A percentile compares a stretch with the other conserved stretches of the same genome.
These are phyloP conservation scores for Malus hybrid DNA, from an alignment of 331 rosid species.

Conservation along the genomic window DNA sequence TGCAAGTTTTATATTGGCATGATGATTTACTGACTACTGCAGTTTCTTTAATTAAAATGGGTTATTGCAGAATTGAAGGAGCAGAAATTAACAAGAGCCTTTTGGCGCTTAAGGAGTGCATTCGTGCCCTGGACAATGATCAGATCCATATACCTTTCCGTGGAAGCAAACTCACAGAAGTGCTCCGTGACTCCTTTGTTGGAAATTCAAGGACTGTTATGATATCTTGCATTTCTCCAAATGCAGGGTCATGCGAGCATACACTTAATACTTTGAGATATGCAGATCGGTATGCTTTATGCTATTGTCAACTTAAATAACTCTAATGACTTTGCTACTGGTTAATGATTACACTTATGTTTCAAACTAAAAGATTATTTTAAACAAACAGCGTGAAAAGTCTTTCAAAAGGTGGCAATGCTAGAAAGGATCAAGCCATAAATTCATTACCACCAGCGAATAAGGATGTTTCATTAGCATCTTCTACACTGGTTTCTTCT, in stretches of 20 bases:
- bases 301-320: constrained; percentile 9
- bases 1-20: not conserved
- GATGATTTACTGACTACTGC: not conserved
- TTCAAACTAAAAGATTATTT: constrained; percentile 16
- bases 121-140: constrained; percentile 96
- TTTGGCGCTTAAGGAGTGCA: constrained; percentile 95
- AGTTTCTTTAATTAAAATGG: not conserved
- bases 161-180: constrained; percentile 99
- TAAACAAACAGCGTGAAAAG: constrained; percentile 76
- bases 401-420: constrained; percentile 82
- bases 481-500: constrained; percentile 40
- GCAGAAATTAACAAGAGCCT: constrained; percentile 98
- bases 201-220: constrained; percentile 96
- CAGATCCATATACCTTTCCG: constrained; percentile 98
- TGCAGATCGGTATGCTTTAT: constrained; percentile 72
- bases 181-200: constrained; percentile 95
- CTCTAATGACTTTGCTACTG: not conserved
- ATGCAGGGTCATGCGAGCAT: constrained; percentile 95
- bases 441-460: constrained; percentile 35
- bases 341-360: not conserved
- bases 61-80: constrained; percentile 76
- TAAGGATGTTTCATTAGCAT: constrained; percentile 55
- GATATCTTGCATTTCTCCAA: constrained; percentile 98
- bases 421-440: constrained; percentile 68
- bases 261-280: constrained; percentile 95